phyloP scores from a whole-genome alignment of 805 yeast genomes.

The Torulaspora delbrueckii region DNA sequence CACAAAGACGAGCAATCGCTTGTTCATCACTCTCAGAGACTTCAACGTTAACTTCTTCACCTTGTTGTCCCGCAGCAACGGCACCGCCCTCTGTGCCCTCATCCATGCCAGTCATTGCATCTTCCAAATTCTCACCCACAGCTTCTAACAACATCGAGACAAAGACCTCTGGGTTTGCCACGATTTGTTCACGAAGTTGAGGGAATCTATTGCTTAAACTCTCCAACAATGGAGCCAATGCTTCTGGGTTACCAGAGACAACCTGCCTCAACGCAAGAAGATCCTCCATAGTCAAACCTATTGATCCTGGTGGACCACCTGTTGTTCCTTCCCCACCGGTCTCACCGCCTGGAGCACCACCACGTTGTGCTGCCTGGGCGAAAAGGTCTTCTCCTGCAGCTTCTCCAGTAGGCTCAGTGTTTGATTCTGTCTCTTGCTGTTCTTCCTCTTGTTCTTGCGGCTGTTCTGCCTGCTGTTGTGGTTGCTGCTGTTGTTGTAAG shows the following conservation, averaged over 20 bases:
- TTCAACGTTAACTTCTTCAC: conserved; percentile 41
- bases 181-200: conserved; percentile 73
- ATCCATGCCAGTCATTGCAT: conserved; percentile 34
- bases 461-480: conserved; percentile 5
- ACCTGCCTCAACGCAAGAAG: conserved; percentile 65
- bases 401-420: conserved; percentile 5
- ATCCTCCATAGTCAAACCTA: conserved; percentile 43
- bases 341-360: conserved; percentile 25
- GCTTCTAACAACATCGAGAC: conserved; percentile 65
- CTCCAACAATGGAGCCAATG: conserved; percentile 76
- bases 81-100: conserved; percentile 34
- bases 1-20: conserved; percentile 87
- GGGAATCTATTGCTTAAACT: conserved; percentile 80
- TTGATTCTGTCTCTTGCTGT: conserved; percentile 1
- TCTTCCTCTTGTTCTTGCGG: conserved; percentile 19
- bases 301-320: conserved; percentile 37
- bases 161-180: conserved; percentile 85
- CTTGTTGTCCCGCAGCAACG: conserved; percentile 35
- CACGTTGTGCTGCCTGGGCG: conserved; percentile 42
- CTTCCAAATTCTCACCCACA: conserved; percentile 49
- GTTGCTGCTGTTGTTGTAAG: conserved; percentile 36
- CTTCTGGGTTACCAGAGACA: conserved; percentile 80
- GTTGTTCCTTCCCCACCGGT: conserved; percentile 20
- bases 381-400: conserved; percentile 35
- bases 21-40: conserved; percentile 80